Percentiles rank a stretch among this genome's conserved stretches.
phyloP scores from a whole-genome alignment of 306 rosid species.

The Trifolium subterraneum region DNA sequence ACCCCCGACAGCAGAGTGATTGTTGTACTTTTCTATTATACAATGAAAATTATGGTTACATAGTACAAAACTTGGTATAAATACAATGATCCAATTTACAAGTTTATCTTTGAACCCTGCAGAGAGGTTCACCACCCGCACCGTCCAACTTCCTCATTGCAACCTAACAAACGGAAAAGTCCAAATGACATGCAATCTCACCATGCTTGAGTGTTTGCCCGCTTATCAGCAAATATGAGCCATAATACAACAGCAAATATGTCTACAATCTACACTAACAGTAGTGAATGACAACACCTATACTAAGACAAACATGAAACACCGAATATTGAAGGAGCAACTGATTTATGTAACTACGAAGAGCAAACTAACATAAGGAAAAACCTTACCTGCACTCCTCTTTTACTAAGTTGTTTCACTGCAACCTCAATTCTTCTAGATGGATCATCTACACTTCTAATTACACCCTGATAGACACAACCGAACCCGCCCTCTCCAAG shows the following conservation, averaged over 20 bases:
- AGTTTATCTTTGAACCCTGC: not conserved
- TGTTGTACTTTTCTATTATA: not conserved
- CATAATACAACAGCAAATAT: not conserved
- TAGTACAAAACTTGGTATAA: not conserved
- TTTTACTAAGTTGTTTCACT: constrained; percentile 88
- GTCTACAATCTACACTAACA: not conserved
- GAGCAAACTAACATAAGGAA: constrained; percentile 22
- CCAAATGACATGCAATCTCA: not conserved
- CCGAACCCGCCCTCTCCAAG: constrained; percentile 99
- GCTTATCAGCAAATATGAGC: not conserved
- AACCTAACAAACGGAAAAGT: not conserved
- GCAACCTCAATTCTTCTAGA: constrained; percentile 77
- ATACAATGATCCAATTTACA: not conserved
- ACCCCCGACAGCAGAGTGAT: not conserved
- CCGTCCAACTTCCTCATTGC: not conserved
- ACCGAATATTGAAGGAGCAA: not conserved
- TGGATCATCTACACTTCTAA: constrained; percentile 70
- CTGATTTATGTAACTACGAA: constrained; percentile 1
- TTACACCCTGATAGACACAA: constrained; percentile 74
- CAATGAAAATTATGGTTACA: not conserved
- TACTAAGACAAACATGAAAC: not conserved
- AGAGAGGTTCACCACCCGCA: not conserved
- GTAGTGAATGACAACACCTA: constrained; percentile 7
- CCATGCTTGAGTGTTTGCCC: not conserved
- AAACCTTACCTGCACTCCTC: constrained; percentile 82